Evolutionary conservation across 179 eudicot species (phyloP).

Genomic region (Patellifolia procumbens): DNA sequence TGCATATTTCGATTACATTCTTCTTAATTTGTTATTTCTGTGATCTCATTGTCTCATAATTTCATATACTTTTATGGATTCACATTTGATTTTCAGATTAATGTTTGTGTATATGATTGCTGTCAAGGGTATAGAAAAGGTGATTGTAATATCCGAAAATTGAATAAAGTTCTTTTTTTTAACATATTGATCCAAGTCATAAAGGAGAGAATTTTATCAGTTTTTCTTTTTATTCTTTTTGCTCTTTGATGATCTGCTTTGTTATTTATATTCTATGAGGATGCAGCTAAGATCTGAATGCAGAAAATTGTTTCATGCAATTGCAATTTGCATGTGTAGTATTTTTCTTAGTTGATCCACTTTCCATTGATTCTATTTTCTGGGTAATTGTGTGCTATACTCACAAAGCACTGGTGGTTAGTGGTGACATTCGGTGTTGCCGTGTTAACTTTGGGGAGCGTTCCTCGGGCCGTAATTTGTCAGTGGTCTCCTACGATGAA

Average conservation of each 20-base stretch:
- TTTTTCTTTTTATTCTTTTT: no score
- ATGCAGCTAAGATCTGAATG: slow-evolving; percentile 5
- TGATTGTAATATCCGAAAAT: background rate
- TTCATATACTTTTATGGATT: background rate
- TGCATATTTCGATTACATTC: background rate
- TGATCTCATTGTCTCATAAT: background rate
- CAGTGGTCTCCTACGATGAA: no score
- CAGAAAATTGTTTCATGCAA: background rate
- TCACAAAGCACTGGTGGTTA: no score
- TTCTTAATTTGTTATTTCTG: background rate
- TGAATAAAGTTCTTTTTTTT: background rate
- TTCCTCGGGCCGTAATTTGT: no score
- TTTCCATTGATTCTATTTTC: background rate
- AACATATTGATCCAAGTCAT: background rate
- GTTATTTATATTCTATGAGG: background rate
- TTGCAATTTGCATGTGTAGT: background rate
- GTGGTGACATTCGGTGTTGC: no score
- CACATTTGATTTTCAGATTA: background rate
- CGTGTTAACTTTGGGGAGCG: no score
- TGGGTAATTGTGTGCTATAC: no score
- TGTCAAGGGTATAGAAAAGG: background rate
- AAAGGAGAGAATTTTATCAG: background rate
- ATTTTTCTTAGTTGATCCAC: background rate
- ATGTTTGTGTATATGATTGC: background rate
- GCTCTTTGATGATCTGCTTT: background rate